phyloP scores from a whole-genome alignment of 352 stramenopile genomes.

The Globisporangium barbulae region DNA sequence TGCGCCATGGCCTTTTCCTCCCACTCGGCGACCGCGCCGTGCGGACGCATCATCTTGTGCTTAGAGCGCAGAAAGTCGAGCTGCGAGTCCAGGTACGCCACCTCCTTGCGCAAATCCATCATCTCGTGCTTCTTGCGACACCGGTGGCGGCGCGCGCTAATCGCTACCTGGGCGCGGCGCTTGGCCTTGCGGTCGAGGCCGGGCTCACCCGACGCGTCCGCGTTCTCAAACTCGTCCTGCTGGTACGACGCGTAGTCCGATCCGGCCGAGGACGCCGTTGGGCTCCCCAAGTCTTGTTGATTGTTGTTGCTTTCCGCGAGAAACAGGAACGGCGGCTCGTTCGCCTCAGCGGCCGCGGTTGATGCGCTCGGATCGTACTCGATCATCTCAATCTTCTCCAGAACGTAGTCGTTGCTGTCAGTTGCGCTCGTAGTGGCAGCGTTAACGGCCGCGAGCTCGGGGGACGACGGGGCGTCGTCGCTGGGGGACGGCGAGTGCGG shows the following conservation, averaged over 20 bases:
- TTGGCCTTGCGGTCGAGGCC: slow-evolving; percentile 24
- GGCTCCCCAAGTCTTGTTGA: background rate
- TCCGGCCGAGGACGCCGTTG: slow-evolving; percentile 11
- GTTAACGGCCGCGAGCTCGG: background rate
- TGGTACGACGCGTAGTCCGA: slow-evolving; percentile 11
- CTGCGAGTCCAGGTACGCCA: slow-evolving; percentile 29
- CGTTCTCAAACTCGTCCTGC: slow-evolving; percentile 3
- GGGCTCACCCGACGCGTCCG: background rate
- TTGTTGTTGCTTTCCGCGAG: background rate
- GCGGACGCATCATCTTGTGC: slow-evolving; percentile 24
- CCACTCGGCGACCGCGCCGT: slow-evolving; percentile 23
- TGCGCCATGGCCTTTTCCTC: slow-evolving; percentile 32
- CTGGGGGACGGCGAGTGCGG: slow-evolving; percentile 16
- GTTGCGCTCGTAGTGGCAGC: background rate
- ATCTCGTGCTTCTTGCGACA: slow-evolving; percentile 47
- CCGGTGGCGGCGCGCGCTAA: slow-evolving; percentile 38
- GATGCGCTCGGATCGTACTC: background rate
- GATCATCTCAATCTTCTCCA: slow-evolving; percentile 11
- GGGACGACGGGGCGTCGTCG: slow-evolving; percentile 4
- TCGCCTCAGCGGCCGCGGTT: background rate
- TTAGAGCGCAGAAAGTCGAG: slow-evolving; percentile 31
- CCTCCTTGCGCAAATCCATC: slow-evolving; percentile 34
- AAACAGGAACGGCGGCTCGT: background rate
- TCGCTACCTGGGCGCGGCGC: slow-evolving; percentile 28
- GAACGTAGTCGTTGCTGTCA: slow-evolving; percentile 3